A percentile compares a stretch with the other conserved stretches of the same genome.
Evolutionary conservation across 2,329 filamentous ascomycete species (phyloP).

Genomic region (Fusarium nygamai): DNA sequence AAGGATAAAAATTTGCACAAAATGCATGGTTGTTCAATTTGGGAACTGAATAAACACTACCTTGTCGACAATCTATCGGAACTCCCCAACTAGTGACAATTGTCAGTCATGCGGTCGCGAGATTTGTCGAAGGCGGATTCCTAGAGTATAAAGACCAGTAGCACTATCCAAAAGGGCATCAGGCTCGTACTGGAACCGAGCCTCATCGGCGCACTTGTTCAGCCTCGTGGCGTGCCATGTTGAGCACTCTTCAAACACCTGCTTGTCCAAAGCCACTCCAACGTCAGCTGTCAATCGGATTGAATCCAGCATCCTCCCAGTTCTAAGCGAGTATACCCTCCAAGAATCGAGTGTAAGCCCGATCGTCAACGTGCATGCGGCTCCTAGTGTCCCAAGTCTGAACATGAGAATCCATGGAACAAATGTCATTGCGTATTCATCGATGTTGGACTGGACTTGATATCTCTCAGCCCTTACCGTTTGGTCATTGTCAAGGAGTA

Average conservation of each 20-base stretch:
- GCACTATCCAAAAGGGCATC: neutral
- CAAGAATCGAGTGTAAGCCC: conserved; percentile 19
- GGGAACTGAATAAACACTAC: neutral
- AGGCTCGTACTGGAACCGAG: conserved; percentile 13
- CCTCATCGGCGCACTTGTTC: conserved; percentile 11
- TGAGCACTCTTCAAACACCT: conserved; percentile 18
- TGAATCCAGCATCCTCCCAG: conserved; percentile 11
- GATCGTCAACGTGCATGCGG: conserved; percentile 13
- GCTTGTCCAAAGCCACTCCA: conserved; percentile 21
- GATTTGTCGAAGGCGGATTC: conserved; percentile 18
- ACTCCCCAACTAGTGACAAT: neutral
- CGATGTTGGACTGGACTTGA: neutral
- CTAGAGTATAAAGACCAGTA: neutral
- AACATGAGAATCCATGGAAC: conserved; percentile 26
- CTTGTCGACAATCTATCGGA: neutral
- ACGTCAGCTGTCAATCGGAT: conserved; percentile 27
- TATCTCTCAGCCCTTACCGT: neutral
- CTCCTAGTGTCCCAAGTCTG: conserved; percentile 13
- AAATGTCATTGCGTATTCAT: conserved; percentile 27
- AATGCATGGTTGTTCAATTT: neutral
- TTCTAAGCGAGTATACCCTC: conserved; percentile 18
- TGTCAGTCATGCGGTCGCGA: neutral
- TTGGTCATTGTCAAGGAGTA: neutral
- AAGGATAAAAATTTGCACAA: neutral
- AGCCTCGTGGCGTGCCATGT: conserved; percentile 9